Evolutionary conservation across 495 filamentous ascomycete species (phyloP).

Genomic region (Darksidea phi): DNA sequence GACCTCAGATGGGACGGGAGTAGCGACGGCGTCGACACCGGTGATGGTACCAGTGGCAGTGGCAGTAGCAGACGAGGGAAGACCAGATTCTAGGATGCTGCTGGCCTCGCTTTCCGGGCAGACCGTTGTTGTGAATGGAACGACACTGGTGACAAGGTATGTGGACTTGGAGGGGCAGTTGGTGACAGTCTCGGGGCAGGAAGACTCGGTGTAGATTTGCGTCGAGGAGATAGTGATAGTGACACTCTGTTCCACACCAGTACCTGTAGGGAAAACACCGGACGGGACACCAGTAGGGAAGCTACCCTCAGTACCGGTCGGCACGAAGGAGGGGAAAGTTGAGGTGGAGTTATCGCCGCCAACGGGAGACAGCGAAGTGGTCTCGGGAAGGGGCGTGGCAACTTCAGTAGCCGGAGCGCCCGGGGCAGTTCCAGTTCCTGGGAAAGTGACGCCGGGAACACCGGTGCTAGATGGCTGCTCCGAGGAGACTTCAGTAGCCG

Average conservation of each 20-base stretch:
- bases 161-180: constrained; percentile 2
- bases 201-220: constrained; percentile 19
- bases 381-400: too few relatives aligned
- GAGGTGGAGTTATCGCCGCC: background rate
- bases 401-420: background rate
- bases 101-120: constrained; percentile 4
- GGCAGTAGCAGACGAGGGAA: background rate
- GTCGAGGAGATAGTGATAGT: constrained; percentile 30
- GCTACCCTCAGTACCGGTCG: background rate
- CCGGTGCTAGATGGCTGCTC: background rate
- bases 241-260: constrained; percentile 1
- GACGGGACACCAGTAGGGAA: background rate
- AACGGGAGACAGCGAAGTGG: too few relatives aligned
- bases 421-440: constrained; percentile 7
- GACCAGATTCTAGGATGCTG: background rate
- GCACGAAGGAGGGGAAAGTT: too few relatives aligned
- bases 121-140: constrained; percentile 14
- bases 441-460: constrained; percentile 6
- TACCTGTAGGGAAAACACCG: background rate
- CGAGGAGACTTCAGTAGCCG: background rate
- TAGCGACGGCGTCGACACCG: background rate
- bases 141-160: constrained; percentile 15
- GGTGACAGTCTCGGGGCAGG: constrained; percentile 1
- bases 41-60: background rate
- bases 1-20: constrained; percentile 1